Evolutionary conservation across 306 rosid species (phyloP).

Genomic region (Lathyrus aphaca): DNA sequence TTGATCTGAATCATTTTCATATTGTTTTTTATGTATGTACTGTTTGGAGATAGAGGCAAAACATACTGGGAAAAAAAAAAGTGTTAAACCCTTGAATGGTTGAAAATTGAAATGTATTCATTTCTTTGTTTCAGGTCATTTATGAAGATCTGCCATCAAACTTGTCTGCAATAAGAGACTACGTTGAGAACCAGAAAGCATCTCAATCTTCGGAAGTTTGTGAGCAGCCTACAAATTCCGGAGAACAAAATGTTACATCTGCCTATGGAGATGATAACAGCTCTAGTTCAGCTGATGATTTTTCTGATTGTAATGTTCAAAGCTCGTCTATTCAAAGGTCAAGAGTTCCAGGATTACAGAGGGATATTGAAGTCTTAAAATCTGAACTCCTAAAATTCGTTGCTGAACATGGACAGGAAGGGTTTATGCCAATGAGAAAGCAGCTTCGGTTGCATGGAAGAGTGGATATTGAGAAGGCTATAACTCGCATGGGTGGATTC

Average conservation of each 20-base stretch:
- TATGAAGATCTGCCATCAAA: slow-evolving; percentile 95
- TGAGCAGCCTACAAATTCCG: slow-evolving; percentile 42
- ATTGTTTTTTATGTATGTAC: background rate
- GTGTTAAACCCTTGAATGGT: background rate
- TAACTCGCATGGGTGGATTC: slow-evolving; percentile 88
- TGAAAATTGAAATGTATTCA: slow-evolving; percentile 22
- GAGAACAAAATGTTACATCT: slow-evolving; percentile 43
- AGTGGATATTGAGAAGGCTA: slow-evolving; percentile 89
- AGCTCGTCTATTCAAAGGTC: slow-evolving; percentile 56
- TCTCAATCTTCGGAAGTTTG: slow-evolving; percentile 38
- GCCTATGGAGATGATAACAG: slow-evolving; percentile 37
- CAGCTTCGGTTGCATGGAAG: slow-evolving; percentile 80
- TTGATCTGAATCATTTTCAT: slow-evolving; percentile 28
- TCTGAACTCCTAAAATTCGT: slow-evolving; percentile 72
- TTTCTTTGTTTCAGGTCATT: slow-evolving; percentile 57
- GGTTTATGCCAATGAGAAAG: slow-evolving; percentile 97
- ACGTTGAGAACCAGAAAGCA: slow-evolving; percentile 56
- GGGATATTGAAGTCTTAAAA: slow-evolving; percentile 77
- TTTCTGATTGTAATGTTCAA: slow-evolving; percentile 39
- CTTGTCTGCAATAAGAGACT: slow-evolving; percentile 82
- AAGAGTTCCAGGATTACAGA: slow-evolving; percentile 83
- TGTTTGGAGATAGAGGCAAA: too few relatives aligned
- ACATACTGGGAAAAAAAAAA: too few relatives aligned
- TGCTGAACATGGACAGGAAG: slow-evolving; percentile 85
- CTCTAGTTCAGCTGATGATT: slow-evolving; percentile 37